These are phyloP conservation scores for Blumeria graminis DNA, from an alignment of 2,329 filamentous ascomycete species.

Conservation along the genomic window DNA sequence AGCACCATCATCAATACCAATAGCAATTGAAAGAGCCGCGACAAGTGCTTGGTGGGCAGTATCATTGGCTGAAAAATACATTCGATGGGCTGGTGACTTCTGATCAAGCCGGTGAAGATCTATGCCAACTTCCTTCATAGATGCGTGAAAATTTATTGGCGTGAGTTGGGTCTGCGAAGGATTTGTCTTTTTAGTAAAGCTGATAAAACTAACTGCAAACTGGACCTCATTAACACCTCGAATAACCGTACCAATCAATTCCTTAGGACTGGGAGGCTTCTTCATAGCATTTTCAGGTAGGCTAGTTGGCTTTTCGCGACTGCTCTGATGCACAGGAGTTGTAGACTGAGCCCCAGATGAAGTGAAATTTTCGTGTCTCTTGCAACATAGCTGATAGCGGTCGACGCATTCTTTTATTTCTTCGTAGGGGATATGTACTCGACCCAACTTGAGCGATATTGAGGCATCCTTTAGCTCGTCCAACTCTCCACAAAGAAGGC, in stretches of 20 bases:
- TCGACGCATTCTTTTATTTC: slow-evolving; percentile 44
- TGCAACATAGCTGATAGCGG: slow-evolving; percentile 23
- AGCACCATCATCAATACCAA: slow-evolving; percentile 77
- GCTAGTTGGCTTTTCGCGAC: slow-evolving; percentile 33
- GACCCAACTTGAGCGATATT: slow-evolving; percentile 71
- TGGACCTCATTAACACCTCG: slow-evolving; percentile 91
- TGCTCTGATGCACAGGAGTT: slow-evolving; percentile 49
- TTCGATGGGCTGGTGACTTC: slow-evolving; percentile 81
- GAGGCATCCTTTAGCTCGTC: slow-evolving; percentile 79
- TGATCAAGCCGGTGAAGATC: slow-evolving; percentile 80
- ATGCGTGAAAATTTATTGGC: slow-evolving; percentile 63
- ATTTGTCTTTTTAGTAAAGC: slow-evolving; percentile 57
- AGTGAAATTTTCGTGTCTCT: slow-evolving; percentile 10
- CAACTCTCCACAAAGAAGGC: slow-evolving; percentile 60
- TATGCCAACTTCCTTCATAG: slow-evolving; percentile 89
- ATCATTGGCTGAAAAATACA: slow-evolving; percentile 89
- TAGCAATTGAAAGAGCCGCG: slow-evolving; percentile 74
- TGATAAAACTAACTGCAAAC: slow-evolving; percentile 77
- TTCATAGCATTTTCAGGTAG: slow-evolving; percentile 43
- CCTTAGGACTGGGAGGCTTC: slow-evolving; percentile 74
- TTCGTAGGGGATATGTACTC: slow-evolving; percentile 75
- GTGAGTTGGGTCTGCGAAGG: slow-evolving; percentile 38
- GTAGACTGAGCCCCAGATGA: slow-evolving; percentile 33
- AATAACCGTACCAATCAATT: slow-evolving; percentile 73
- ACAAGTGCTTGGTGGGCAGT: slow-evolving; percentile 85